These are phyloP conservation scores for Silybum marianum DNA, from an alignment of 129 eudicot species.

Conservation along the genomic window DNA sequence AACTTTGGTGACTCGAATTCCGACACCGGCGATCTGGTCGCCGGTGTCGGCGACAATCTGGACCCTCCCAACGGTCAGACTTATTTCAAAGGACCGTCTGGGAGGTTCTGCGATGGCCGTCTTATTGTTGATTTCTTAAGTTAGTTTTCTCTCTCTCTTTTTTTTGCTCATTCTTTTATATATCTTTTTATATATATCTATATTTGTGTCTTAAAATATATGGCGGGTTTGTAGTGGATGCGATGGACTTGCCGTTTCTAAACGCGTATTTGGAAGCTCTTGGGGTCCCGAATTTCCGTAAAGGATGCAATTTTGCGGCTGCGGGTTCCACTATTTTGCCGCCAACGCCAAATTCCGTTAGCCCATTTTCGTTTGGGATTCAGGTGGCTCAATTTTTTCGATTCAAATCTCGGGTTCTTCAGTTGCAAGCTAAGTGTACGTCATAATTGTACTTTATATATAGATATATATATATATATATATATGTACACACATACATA, in stretches of 20 bases:
- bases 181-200: background rate
- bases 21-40: conserved; percentile 74
- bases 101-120: conserved; percentile 89
- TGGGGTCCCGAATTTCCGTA: conserved; percentile 65
- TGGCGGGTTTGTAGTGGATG: conserved; percentile 63
- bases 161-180: background rate
- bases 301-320: conserved; percentile 85
- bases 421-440: conserved; percentile 54
- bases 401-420: conserved; percentile 66
- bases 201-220: background rate
- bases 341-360: conserved; percentile 48
- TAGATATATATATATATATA: too few relatives aligned
- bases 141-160: conserved; percentile 20
- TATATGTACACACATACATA: too few relatives aligned
- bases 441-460: background rate
- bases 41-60: conserved; percentile 53
- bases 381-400: conserved; percentile 89
- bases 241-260: conserved; percentile 78
- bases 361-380: conserved; percentile 84
- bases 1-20: conserved; percentile 96
- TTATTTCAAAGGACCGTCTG: conserved; percentile 78
- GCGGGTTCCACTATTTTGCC: conserved; percentile 84
- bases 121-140: conserved; percentile 79
- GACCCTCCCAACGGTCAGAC: conserved; percentile 68
- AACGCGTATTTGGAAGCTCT: conserved; percentile 81